Conservation (phyloP, 192 early-diverging fungal species). For the Cetraspora pellucida region DNA sequence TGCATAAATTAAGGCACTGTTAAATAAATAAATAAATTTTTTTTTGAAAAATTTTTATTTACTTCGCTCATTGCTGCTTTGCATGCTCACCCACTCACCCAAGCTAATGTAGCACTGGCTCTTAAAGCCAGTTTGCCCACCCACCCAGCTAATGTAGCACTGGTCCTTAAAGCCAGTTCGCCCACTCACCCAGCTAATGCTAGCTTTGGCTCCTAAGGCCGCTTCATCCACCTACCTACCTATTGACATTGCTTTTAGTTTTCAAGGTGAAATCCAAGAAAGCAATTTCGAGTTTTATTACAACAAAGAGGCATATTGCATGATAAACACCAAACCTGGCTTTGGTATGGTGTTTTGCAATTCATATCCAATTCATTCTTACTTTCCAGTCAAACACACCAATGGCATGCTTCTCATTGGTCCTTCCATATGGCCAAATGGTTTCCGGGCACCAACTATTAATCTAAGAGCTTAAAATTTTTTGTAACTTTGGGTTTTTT, state of each 20-base stretch:
- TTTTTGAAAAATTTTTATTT: too few species aligned
- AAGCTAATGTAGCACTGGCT: too few species aligned
- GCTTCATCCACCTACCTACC: too few species aligned
- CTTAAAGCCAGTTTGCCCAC: too few species aligned
- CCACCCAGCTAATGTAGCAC: too few species aligned
- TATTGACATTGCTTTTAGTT: neutral
- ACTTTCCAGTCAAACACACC: neutral
- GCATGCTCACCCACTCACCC: too few species aligned
- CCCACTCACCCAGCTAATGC: too few species aligned
- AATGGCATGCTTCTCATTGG: neutral
- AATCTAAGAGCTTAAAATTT: neutral
- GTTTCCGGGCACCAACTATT: neutral
- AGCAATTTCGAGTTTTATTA: slow-evolving; percentile 4
- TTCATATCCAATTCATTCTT: neutral
- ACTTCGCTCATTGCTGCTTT: too few species aligned
- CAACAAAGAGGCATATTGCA: neutral
- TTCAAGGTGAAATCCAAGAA: slow-evolving; percentile 1
- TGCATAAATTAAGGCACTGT: too few species aligned
- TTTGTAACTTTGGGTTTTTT: neutral
- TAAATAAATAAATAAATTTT: too few species aligned
- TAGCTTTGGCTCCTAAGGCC: too few species aligned
- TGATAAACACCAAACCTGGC: neutral
- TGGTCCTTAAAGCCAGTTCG: too few species aligned
- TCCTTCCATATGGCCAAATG: slow-evolving; percentile 1
- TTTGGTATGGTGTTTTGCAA: neutral